phyloP scores from a whole-genome alignment of 2,329 filamentous ascomycete genomes.

The Grosmannia serpens region DNA sequence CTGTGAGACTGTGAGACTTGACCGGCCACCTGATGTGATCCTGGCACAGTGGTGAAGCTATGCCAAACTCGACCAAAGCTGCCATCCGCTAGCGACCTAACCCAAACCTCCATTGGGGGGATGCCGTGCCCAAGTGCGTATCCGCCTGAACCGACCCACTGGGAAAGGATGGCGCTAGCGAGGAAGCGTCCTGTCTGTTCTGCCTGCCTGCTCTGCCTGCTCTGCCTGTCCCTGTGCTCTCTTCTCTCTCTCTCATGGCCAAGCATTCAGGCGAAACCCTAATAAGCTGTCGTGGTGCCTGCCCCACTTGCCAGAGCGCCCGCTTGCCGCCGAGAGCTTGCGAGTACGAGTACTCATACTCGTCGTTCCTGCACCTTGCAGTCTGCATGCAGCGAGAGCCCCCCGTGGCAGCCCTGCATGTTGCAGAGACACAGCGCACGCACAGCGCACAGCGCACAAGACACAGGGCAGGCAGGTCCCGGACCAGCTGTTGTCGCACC shows the following conservation, averaged over 20 bases:
- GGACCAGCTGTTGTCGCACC: neutral
- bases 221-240: neutral
- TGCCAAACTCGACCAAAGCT: neutral
- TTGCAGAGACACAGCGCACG: neutral
- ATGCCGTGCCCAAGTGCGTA: neutral
- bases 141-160: constrained; percentile 6
- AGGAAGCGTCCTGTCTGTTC: too few relatives aligned
- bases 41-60: neutral
- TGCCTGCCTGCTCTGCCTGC: too few relatives aligned
- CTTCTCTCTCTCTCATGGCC: neutral
- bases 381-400: neutral
- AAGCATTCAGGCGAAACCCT: too few relatives aligned
- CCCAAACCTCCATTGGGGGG: neutral
- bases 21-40: too few relatives aligned
- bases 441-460: neutral
- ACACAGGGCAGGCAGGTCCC: neutral
- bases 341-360: too few relatives aligned
- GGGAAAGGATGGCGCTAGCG: neutral
- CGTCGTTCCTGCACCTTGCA: too few relatives aligned
- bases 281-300: too few relatives aligned
- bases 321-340: too few relatives aligned
- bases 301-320: too few relatives aligned
- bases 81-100: neutral
- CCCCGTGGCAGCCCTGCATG: neutral
- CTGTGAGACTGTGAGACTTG: too few relatives aligned